These are phyloP conservation scores for Xylaria grammica DNA, from an alignment of 495 filamentous ascomycete species.

Conservation along the genomic window DNA sequence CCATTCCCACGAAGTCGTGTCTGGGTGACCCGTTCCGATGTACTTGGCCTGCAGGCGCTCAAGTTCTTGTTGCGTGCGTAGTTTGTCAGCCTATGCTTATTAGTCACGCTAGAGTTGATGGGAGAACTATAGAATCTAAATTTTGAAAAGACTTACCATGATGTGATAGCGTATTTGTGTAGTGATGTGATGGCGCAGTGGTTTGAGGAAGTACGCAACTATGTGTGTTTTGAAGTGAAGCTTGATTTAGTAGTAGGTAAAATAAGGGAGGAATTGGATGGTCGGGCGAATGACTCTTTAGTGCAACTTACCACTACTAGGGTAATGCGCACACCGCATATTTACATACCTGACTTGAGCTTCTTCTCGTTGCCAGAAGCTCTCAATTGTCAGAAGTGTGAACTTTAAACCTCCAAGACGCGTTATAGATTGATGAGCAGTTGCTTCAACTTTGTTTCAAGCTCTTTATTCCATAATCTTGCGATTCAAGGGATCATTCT, in stretches of 20 bases:
- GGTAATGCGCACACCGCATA: neutral
- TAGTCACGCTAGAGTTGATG: neutral
- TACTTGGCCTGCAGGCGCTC: conserved; percentile 93
- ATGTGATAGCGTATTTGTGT: neutral
- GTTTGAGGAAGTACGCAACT: neutral
- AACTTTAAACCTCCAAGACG: neutral
- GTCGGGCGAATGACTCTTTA: neutral
- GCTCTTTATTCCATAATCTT: neutral
- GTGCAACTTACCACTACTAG: conserved; percentile 7
- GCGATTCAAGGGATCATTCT: neutral
- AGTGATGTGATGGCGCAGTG: neutral
- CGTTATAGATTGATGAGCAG: neutral
- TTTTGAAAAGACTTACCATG: conserved; percentile 29
- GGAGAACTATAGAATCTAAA: neutral
- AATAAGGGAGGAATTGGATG: neutral
- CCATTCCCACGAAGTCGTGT: conserved; percentile 98
- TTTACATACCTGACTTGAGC: neutral
- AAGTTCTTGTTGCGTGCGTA: conserved; percentile 95
- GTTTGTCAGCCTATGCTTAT: conserved; percentile 80
- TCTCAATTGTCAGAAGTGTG: too few species aligned
- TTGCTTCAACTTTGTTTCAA: neutral
- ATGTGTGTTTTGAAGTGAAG: neutral
- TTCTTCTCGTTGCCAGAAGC: neutral
- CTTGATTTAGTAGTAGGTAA: too few species aligned
- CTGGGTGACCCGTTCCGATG: conserved; percentile 95